phyloP scores from a whole-genome alignment of 768 basidiomycete genomes.

The Tylopilus felleus region DNA sequence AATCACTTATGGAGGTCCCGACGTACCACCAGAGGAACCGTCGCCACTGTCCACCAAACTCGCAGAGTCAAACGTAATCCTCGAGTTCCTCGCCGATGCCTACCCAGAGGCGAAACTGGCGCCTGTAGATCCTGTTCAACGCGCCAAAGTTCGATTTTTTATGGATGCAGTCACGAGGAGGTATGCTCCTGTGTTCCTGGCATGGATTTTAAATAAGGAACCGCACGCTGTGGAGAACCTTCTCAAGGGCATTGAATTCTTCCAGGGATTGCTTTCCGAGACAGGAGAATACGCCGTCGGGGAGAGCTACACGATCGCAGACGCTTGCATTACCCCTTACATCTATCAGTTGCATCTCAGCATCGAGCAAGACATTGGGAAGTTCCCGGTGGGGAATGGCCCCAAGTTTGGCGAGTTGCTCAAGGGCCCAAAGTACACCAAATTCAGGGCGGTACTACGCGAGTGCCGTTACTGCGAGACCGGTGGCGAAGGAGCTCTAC shows the following conservation, averaged over 20 bases:
- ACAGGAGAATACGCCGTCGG: constrained; percentile 34
- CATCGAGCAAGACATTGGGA: constrained; percentile 48
- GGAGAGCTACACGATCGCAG: constrained; percentile 54
- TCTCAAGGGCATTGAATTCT: constrained; percentile 39
- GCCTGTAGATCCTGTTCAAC: constrained; percentile 49
- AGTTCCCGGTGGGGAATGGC: constrained; percentile 46
- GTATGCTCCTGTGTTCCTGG: constrained; percentile 37
- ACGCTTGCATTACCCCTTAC: constrained; percentile 57
- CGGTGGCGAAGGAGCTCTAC: constrained; percentile 52
- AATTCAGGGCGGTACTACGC: constrained; percentile 49
- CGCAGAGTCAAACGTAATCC: constrained; percentile 60
- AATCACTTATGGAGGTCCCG: constrained; percentile 56
- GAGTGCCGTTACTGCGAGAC: constrained; percentile 43
- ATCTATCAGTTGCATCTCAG: constrained; percentile 43
- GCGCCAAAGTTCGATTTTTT: constrained; percentile 59
- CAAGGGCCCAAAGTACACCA: constrained; percentile 41
- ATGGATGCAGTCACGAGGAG: constrained; percentile 49
- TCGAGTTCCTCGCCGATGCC: constrained; percentile 62
- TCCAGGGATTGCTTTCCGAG: constrained; percentile 51
- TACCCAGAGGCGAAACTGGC: constrained; percentile 44
- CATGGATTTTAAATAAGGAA: constrained; percentile 35
- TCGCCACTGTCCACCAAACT: constrained; percentile 56
- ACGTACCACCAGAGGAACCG: constrained; percentile 48
- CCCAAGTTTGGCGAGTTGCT: constrained; percentile 41
- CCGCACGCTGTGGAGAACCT: constrained; percentile 33